These are phyloP conservation scores for Megacollybia marginata DNA, from an alignment of 768 basidiomycete species.

Conservation along the genomic window DNA sequence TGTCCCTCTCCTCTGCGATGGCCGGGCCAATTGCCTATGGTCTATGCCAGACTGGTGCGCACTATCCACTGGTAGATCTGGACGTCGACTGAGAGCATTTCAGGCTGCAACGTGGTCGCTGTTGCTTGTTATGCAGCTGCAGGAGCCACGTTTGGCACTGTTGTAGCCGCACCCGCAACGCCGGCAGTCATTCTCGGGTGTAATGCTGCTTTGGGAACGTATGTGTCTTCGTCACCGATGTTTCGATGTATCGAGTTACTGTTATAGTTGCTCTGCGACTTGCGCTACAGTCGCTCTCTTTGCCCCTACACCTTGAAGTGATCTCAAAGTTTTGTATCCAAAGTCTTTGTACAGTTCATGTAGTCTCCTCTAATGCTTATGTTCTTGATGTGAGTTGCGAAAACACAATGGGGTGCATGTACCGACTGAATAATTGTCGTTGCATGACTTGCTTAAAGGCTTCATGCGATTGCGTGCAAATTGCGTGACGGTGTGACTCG, in stretches of 20 bases:
- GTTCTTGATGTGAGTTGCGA: too few species aligned
- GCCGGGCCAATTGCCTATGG: constrained; percentile 28
- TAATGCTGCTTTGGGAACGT: constrained; percentile 24
- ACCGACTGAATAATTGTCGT: too few species aligned
- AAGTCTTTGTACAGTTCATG: too few species aligned
- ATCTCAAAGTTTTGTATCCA: too few species aligned
- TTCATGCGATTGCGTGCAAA: too few species aligned
- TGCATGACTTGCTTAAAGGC: too few species aligned
- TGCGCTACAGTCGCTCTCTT: constrained; percentile 6
- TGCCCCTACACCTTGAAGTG: constrained; percentile 5
- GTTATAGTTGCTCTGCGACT: constrained; percentile 2
- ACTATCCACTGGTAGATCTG: neutral
- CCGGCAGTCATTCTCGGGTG: constrained; percentile 29
- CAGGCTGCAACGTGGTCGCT: constrained; percentile 28
- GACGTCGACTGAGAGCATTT: neutral
- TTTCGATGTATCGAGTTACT: neutral
- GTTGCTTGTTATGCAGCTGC: constrained; percentile 37
- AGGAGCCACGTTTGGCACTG: constrained; percentile 30
- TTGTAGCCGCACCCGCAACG: constrained; percentile 25
- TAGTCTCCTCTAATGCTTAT: too few species aligned
- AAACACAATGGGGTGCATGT: too few species aligned
- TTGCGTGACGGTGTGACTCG: too few species aligned
- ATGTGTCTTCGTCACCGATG: neutral
- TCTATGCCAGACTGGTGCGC: constrained; percentile 26
- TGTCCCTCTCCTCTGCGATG: neutral